These are phyloP conservation scores for Euphorbia celastroides DNA, from an alignment of 441 rosid genomes.

Conservation along the genomic window DNA sequence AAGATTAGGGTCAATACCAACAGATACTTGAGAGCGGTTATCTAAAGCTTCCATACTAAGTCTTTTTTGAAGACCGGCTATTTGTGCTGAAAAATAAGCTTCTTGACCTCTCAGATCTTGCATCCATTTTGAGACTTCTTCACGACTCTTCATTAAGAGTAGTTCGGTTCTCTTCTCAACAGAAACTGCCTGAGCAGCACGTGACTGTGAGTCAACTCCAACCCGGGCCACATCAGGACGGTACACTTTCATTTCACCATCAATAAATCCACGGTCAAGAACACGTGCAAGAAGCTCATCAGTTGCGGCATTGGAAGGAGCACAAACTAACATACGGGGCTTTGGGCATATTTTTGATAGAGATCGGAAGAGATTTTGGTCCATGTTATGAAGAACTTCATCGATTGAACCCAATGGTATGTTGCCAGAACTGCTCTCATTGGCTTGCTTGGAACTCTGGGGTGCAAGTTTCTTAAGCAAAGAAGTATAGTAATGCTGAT, in stretches of 20 bases:
- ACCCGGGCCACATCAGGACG: conserved; percentile 98
- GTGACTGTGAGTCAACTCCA: conserved; percentile 96
- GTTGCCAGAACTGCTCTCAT: conserved; percentile 63
- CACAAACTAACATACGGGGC: conserved; percentile 98
- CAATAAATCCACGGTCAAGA: conserved; percentile 96
- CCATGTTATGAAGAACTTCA: conserved; percentile 99
- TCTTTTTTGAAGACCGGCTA: conserved; percentile 69
- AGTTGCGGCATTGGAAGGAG: conserved; percentile 99
- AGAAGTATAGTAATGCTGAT: conserved; percentile 95
- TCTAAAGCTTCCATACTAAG: conserved; percentile 72
- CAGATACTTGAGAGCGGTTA: conserved; percentile 90
- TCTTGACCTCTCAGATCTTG: conserved; percentile 72
- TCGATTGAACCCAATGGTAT: conserved; percentile 79
- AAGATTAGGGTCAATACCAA: conserved; percentile 94
- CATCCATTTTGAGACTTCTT: conserved; percentile 85
- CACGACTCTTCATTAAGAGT: conserved; percentile 72
- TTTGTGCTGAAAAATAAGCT: conserved; percentile 71
- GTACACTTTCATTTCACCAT: conserved; percentile 98
- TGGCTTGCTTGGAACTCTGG: conserved; percentile 85
- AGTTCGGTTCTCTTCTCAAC: conserved; percentile 98
- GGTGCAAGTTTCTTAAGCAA: conserved; percentile 97
- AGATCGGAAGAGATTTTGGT: conserved; percentile 85
- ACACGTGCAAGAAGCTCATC: conserved; percentile 98
- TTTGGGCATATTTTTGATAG: conserved; percentile 95
- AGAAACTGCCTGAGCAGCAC: conserved; percentile 98